A percentile compares a stretch with the other conserved stretches of the same genome.
phyloP scores from a whole-genome alignment of 2,329 filamentous ascomycete species.

The Ophiobolus disseminans region DNA sequence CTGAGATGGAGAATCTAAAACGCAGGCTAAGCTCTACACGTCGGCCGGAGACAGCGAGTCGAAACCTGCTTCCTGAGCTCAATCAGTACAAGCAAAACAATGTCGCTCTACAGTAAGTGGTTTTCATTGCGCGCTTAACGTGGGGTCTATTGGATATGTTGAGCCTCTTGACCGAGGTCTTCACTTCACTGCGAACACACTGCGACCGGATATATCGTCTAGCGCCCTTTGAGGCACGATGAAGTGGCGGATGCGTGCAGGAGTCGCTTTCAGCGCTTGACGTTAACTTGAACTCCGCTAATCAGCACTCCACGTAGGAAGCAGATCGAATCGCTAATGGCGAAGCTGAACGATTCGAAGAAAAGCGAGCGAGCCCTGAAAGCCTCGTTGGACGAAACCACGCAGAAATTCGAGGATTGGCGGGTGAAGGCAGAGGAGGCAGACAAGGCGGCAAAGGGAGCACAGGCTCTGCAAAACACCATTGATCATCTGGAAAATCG shows the following conservation, averaged over 20 bases:
- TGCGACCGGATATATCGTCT: too few relatives aligned
- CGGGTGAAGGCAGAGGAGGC: constrained; percentile 37
- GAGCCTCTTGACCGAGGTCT: too few relatives aligned
- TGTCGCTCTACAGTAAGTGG: constrained; percentile 31
- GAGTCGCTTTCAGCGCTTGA: too few relatives aligned
- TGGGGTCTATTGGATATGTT: too few relatives aligned
- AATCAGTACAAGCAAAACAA: constrained; percentile 49
- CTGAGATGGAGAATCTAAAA: constrained; percentile 49
- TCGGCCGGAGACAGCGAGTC: constrained; percentile 42
- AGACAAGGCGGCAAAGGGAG: constrained; percentile 33
- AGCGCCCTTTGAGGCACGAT: too few relatives aligned
- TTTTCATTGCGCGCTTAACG: neutral
- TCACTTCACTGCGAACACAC: constrained; percentile 11
- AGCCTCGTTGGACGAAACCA: constrained; percentile 38
- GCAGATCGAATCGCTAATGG: constrained; percentile 49
- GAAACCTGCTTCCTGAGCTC: constrained; percentile 47
- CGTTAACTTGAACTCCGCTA: too few relatives aligned
- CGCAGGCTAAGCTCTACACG: constrained; percentile 46
- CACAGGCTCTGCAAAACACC: constrained; percentile 45
- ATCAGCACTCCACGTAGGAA: constrained; percentile 16
- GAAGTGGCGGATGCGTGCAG: too few relatives aligned
- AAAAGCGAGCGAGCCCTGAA: constrained; percentile 42
- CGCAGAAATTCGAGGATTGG: constrained; percentile 39
- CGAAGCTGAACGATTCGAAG: constrained; percentile 50
- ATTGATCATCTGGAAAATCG: constrained; percentile 49